phyloP scores from a whole-genome alignment of 768 basidiomycete species.

The Trametes coccinea region DNA sequence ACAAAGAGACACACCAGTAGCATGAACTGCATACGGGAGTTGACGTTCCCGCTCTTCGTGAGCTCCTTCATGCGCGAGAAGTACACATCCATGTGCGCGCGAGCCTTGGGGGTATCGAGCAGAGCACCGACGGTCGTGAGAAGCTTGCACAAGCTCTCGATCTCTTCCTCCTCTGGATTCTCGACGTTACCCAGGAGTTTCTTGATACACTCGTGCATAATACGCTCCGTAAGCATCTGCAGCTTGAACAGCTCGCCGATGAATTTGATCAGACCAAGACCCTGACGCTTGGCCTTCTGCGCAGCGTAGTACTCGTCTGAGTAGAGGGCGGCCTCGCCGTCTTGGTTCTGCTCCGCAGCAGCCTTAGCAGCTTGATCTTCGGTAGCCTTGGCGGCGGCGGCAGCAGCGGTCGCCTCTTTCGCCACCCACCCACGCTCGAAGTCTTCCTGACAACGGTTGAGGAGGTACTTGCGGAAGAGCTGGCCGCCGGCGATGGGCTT shows the following conservation, averaged over 20 bases:
- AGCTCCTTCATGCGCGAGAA: conserved; percentile 89
- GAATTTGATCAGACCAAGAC: conserved; percentile 95
- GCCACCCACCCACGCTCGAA: conserved; percentile 95
- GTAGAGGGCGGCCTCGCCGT: conserved; percentile 75
- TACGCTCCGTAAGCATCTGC: conserved; percentile 96
- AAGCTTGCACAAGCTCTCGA: conserved; percentile 94
- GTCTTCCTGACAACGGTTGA: conserved; percentile 96
- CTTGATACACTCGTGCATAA: conserved; percentile 99
- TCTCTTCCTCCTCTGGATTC: conserved; percentile 96
- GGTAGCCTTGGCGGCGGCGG: conserved; percentile 81
- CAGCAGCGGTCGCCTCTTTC: conserved; percentile 83
- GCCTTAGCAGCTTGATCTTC: conserved; percentile 81
- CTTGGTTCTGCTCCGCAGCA: conserved; percentile 57
- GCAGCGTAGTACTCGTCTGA: conserved; percentile 95
- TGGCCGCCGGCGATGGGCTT: conserved; percentile 91
- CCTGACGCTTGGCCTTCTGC: conserved; percentile 95
- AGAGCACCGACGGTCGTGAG: conserved; percentile 83
- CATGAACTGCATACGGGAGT: conserved; percentile 93
- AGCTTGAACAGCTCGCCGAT: conserved; percentile 99
- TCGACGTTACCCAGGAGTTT: conserved; percentile 91
- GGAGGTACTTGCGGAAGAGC: conserved; percentile 94
- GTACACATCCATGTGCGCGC: conserved; percentile 88
- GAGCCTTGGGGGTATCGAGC: conserved; percentile 81
- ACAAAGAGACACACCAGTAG: conserved; percentile 64
- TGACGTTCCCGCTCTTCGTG: conserved; percentile 69